phyloP scores from a whole-genome alignment of 768 basidiomycete species.

The Mycena metata region DNA sequence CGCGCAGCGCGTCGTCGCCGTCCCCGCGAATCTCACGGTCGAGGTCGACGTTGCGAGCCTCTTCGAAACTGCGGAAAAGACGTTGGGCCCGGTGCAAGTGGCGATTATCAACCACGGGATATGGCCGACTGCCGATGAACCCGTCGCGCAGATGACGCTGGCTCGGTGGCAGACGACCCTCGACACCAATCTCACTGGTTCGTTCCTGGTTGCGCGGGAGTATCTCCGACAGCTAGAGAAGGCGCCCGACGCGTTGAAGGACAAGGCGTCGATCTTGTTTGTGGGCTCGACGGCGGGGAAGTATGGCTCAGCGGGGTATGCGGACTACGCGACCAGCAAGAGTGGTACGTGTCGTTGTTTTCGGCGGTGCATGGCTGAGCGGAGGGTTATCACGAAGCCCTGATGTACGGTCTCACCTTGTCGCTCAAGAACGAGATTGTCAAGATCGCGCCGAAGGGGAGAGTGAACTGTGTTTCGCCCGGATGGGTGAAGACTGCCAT shows the following conservation, averaged over 20 bases:
- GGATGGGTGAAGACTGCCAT: slow-evolving; percentile 78
- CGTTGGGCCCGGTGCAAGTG: slow-evolving; percentile 69
- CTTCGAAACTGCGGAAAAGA: slow-evolving; percentile 54
- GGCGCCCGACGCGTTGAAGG: slow-evolving; percentile 56
- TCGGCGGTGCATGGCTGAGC: background rate
- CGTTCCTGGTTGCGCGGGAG: slow-evolving; percentile 76
- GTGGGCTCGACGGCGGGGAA: slow-evolving; percentile 82
- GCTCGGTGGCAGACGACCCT: slow-evolving; percentile 75
- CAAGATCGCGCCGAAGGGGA: slow-evolving; percentile 74
- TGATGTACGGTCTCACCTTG: slow-evolving; percentile 80
- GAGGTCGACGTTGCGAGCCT: slow-evolving; percentile 67
- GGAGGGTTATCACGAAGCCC: slow-evolving; percentile 54
- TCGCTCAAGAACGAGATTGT: slow-evolving; percentile 87
- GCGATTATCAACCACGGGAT: slow-evolving; percentile 74
- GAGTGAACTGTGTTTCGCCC: slow-evolving; percentile 80
- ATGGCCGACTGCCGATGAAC: slow-evolving; percentile 59
- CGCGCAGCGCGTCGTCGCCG: slow-evolving; percentile 48
- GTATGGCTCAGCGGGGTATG: slow-evolving; percentile 77
- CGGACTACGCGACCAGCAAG: slow-evolving; percentile 27
- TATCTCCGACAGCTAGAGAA: slow-evolving; percentile 65
- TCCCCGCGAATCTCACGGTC: slow-evolving; percentile 71
- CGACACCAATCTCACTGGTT: slow-evolving; percentile 72
- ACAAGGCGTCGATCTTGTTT: slow-evolving; percentile 71
- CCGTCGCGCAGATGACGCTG: slow-evolving; percentile 70
- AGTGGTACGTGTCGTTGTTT: background rate